Evolutionary conservation across 1,139 yeast species (phyloP), one percentile per base, ranked within the genome.

Genomic region (Ogataea hybrid): DNA sequence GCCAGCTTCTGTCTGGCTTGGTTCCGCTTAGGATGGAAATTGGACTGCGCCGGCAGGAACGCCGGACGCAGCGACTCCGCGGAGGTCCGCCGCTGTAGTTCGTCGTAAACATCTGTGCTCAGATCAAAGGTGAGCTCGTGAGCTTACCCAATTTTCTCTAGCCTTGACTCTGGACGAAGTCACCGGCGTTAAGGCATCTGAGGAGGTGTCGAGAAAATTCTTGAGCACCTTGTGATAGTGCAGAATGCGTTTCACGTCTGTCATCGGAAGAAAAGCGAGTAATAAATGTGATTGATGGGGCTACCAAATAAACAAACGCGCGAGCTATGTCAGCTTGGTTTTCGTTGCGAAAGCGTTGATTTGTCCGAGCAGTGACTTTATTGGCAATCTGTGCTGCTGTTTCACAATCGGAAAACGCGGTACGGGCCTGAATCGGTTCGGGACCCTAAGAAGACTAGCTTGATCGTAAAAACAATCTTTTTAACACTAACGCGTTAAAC

Each of bases 41-140:
- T 68, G n/a, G 78, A 71, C 59, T 76, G 77, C 5, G 95, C 89
- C 38, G 81, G 71, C 46, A 87, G 68, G 57, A 76, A 79, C 48
- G 78, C 83, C 5, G 85, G 81, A 5, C 48, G 39, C 32, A 76
- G 71, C 43, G 77, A 57, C 25, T 71, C 64, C 51, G 73, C 78
- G 48, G 75, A 80, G 37, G 73, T 74, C 49, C 97, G 72, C 55
- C 98, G 75, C 56, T 79, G 77, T 49, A 90, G 70, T 64, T 90
- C 98, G 63, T 90, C 97, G 61, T 82, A 85, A 12, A 90, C 97
- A 61, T 92, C 97, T 2, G 96, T 89, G 49, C 95, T 81, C 46
- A 90, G 76, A 61, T 90, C 98, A 47, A 76, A 73, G 58, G 97
- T n/a, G 82, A 80, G n/a, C 75, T 69, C 1, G 94, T 80, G 46